These are phyloP conservation scores for Polymyxa betae DNA, from an alignment of 208 protist genomes.

Conservation along the genomic window DNA sequence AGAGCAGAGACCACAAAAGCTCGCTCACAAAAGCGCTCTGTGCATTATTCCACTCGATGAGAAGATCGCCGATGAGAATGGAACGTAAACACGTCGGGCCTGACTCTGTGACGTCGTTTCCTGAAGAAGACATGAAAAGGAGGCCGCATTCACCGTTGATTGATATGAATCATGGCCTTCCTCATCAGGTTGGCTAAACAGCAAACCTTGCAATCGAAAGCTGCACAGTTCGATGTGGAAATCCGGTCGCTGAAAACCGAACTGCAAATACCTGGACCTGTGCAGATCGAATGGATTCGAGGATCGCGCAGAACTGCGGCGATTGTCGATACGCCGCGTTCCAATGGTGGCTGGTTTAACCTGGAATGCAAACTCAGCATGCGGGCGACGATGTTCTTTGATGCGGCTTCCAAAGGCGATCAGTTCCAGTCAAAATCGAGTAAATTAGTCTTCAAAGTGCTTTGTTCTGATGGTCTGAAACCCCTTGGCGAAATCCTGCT, in stretches of 20 bases:
- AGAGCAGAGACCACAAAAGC: too few relatives aligned
- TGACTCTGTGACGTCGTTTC: too few relatives aligned
- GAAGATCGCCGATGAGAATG: too few relatives aligned
- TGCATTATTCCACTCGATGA: too few relatives aligned
- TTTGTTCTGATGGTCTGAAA: background rate
- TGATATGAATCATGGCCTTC: slow-evolving; percentile 42
- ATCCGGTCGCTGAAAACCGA: background rate
- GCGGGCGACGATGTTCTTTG: slow-evolving; percentile 9
- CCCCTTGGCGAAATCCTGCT: background rate
- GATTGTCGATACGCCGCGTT: background rate
- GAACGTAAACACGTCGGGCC: too few relatives aligned
- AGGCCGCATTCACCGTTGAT: too few relatives aligned
- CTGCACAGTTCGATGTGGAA: background rate
- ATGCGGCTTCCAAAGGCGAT: background rate
- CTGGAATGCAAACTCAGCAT: background rate
- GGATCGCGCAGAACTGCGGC: background rate
- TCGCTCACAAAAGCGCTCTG: too few relatives aligned
- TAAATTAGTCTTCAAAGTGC: background rate
- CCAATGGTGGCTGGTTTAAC: background rate
- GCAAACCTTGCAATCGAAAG: background rate
- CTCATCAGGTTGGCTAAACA: slow-evolving; percentile 24
- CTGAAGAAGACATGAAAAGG: too few relatives aligned
- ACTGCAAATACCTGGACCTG: background rate
- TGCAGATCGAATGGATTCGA: background rate
- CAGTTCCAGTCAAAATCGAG: slow-evolving; percentile 6